Evolutionary conservation across 2,329 filamentous ascomycete genomes (phyloP), one percentile per base, ranked within the genome.

Genomic region (Xylaria sp.): DNA sequence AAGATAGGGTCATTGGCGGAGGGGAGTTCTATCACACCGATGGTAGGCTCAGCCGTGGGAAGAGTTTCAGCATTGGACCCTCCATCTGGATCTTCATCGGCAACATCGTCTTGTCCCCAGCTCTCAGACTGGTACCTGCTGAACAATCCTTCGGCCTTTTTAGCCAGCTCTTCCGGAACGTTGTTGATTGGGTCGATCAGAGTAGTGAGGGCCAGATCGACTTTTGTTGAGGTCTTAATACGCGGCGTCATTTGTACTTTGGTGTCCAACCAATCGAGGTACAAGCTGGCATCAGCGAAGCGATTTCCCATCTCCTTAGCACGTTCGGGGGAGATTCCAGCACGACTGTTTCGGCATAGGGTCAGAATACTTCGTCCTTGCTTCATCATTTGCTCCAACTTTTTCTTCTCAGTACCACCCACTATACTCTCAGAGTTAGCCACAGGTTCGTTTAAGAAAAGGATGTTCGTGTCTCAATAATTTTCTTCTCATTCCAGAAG

Each of bases 191-290:
- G 61, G 15, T 73, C 29, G 0, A 68, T 39, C 3, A 61, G 15
- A 1, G 2, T 20, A 0, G 47, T 33, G 11, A 75, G 65, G 7
- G 63, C 63, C 1, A 27, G 3, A 0, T 68, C 54, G 17, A 71
- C 31, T 0, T 31, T 50, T 1, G 56, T 45, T 3, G 27, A 31
- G 1, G 33, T 27, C 1, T 71, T 66, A 13, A 74, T 69, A 4
- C 57, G 25, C 1, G 72, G 71, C 1, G 67, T 73, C 67, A 75
- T 74, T 17, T 73, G 67, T 6, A 72, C 9, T 17, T 54, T 62
- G 0, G 65, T 69, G 0, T 69, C 69, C n/a, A 75, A n/a, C 72
- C 72, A 73, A n/a, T 71, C 68, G 22, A 74, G 63, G 36, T 67
- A 72, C 29, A 70, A 53, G 5, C 49, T 38, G 13, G 62, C 65